phyloP scores from a whole-genome alignment of 2,329 filamentous ascomycete genomes.

The Ophiostoma populinum region DNA sequence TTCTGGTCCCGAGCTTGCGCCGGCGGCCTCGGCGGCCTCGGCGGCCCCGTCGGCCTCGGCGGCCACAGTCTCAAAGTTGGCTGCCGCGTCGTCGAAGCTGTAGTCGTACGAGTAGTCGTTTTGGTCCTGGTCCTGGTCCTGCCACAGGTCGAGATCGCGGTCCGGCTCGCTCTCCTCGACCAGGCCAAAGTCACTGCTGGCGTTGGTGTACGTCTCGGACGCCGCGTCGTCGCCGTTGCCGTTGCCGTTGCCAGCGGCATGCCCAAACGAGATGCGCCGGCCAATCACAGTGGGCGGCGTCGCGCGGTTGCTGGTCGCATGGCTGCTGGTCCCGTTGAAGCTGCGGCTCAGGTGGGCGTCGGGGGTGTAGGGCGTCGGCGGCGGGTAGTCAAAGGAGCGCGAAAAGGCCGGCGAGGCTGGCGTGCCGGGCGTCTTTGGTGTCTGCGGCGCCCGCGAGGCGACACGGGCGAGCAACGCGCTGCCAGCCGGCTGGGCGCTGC shows the following conservation, averaged over 20 bases:
- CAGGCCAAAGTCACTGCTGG: slow-evolving; percentile 1
- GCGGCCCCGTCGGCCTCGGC: not conserved
- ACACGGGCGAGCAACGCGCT: no score
- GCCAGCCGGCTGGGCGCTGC: no score
- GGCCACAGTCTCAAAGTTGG: not conserved
- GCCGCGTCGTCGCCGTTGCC: not conserved
- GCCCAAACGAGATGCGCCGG: slow-evolving; percentile 15
- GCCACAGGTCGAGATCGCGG: slow-evolving; percentile 1
- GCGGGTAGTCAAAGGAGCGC: slow-evolving; percentile 1
- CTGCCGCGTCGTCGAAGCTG: slow-evolving; percentile 13
- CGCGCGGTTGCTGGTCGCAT: slow-evolving; percentile 14
- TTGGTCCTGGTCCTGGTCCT: not conserved
- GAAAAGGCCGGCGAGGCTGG: slow-evolving; percentile 11
- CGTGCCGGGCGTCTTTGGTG: slow-evolving; percentile 8
- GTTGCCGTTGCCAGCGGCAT: slow-evolving; percentile 3
- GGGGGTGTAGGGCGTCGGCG: not conserved
- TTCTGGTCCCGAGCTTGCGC: no score
- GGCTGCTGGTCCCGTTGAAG: slow-evolving; percentile 16
- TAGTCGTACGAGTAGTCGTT: no score
- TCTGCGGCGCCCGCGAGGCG: not conserved
- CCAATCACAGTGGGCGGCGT: slow-evolving; percentile 18
- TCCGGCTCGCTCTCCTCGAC: slow-evolving; percentile 6
- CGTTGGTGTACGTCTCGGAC: not conserved
- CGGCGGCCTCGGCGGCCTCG: no score
- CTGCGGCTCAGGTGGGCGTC: slow-evolving; percentile 11